Evolutionary conservation across 176 grass and related monocot genomes (phyloP).

Genomic region (Oryza glaberrima): DNA sequence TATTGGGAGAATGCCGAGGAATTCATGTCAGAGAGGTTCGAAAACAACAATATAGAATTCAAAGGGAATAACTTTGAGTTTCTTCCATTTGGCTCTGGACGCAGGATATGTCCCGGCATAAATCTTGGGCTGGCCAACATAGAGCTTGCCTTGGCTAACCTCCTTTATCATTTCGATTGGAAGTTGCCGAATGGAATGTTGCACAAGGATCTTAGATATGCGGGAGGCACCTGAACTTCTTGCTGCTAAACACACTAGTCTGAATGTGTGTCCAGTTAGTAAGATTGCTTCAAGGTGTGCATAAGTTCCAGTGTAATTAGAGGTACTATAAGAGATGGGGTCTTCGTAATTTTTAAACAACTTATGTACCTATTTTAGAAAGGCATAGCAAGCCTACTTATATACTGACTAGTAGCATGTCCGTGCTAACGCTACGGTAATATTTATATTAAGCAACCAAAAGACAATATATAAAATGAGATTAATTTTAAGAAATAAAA

Average conservation of each 20-base stretch:
- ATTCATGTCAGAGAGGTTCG: constrained; percentile 7
- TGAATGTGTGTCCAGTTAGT: background rate
- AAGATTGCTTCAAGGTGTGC: background rate
- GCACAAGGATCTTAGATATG: background rate
- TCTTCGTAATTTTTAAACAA: too few species aligned
- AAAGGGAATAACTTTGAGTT: too few species aligned
- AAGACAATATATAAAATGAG: too few species aligned
- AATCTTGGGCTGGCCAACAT: constrained; percentile 25
- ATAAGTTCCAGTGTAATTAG: too few species aligned
- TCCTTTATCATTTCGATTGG: background rate
- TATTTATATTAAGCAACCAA: too few species aligned
- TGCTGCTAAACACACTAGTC: background rate
- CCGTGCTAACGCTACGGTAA: too few species aligned
- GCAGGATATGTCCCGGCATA: background rate
- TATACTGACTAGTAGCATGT: too few species aligned
- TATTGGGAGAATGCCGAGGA: background rate
- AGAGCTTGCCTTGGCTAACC: background rate
- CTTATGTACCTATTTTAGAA: too few species aligned
- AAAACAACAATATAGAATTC: too few species aligned
- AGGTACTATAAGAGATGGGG: too few species aligned
- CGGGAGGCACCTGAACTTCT: background rate
- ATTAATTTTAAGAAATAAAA: too few species aligned
- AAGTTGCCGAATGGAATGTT: background rate
- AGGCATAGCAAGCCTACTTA: too few species aligned
- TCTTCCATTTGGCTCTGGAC: background rate